Percentiles rank a stretch among this genome's conserved stretches.
Evolutionary conservation across 495 filamentous ascomycete species (phyloP).

Genomic region (Darksidea phi): DNA sequence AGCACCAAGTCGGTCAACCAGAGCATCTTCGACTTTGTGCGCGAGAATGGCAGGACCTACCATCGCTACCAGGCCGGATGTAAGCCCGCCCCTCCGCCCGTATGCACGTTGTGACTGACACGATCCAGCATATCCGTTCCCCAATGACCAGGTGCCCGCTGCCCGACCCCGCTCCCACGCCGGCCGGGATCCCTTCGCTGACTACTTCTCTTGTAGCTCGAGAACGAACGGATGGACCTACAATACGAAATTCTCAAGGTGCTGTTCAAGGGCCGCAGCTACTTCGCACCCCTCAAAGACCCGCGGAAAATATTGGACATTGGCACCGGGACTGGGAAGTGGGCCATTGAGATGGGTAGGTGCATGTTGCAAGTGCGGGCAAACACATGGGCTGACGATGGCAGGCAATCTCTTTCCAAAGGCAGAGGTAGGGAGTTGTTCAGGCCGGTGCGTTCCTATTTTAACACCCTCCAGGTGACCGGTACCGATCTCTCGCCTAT

Average conservation of each 20-base stretch:
- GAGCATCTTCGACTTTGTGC: slow-evolving; percentile 40
- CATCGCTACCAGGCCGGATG: slow-evolving; percentile 37
- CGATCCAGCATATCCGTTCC: slow-evolving; percentile 36
- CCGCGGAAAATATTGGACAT: slow-evolving; percentile 39
- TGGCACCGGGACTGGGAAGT: slow-evolving; percentile 41
- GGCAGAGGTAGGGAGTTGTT: slow-evolving; percentile 20
- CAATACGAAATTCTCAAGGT: slow-evolving; percentile 41
- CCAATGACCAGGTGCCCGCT: slow-evolving; percentile 39
- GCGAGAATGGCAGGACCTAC: slow-evolving; percentile 41
- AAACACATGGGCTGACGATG: slow-evolving; percentile 14
- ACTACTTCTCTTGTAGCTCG: slow-evolving; percentile 25
- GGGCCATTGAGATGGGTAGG: slow-evolving; percentile 43
- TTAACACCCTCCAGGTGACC: slow-evolving; percentile 31
- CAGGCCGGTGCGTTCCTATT: not conserved
- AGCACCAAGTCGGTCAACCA: slow-evolving; percentile 41
- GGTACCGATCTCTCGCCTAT: slow-evolving; percentile 42
- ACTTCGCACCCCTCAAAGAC: slow-evolving; percentile 36
- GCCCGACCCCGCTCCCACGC: not conserved
- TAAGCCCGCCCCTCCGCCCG: slow-evolving; percentile 5
- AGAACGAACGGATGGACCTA: slow-evolving; percentile 39
- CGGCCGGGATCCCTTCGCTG: slow-evolving; percentile 7
- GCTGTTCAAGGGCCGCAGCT: slow-evolving; percentile 35
- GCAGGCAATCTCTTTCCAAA: slow-evolving; percentile 25
- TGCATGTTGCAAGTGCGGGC: not conserved
- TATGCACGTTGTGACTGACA: slow-evolving; percentile 14